A percentile compares a stretch with the other conserved stretches of the same genome.
phyloP scores from a whole-genome alignment of 2,329 filamentous ascomycete genomes.

The Stemphylium lycopersici region DNA sequence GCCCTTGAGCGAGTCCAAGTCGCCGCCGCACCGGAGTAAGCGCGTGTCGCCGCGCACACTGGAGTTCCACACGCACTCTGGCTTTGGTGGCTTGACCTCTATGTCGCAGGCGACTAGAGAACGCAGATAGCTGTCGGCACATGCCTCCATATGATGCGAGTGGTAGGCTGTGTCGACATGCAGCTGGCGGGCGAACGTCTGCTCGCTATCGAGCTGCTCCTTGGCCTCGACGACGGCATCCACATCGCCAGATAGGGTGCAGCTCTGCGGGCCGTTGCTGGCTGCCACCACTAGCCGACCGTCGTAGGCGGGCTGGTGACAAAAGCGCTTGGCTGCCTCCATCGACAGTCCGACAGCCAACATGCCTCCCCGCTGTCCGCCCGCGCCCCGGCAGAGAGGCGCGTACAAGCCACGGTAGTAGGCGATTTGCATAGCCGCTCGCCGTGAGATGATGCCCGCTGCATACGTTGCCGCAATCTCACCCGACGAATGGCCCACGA shows the following conservation, averaged over 20 bases:
- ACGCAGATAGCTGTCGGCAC: conserved; percentile 13
- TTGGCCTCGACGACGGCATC: conserved; percentile 46
- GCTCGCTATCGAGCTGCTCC: conserved; percentile 41
- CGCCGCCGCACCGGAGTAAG: not conserved
- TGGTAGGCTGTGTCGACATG: conserved; percentile 56
- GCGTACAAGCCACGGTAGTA: conserved; percentile 26
- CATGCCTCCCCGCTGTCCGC: conserved; percentile 40
- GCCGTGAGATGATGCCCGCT: conserved; percentile 12
- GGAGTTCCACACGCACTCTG: not conserved
- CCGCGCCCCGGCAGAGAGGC: not conserved
- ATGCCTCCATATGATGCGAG: conserved; percentile 50
- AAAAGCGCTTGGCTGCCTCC: not conserved
- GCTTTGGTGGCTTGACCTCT: not conserved
- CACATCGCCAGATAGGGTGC: conserved; percentile 54
- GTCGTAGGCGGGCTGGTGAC: conserved; percentile 8
- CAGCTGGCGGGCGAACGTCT: conserved; percentile 49
- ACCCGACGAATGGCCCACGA: conserved; percentile 13
- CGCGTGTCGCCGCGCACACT: not conserved
- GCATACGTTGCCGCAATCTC: conserved; percentile 36
- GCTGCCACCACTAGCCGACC: conserved; percentile 31
- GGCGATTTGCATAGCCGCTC: conserved; percentile 21
- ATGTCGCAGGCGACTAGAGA: conserved; percentile 7
- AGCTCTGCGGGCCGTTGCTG: conserved; percentile 39
- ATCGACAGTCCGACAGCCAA: conserved; percentile 26
- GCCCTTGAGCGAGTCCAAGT: not conserved